Percentiles rank a stretch among this genome's conserved stretches.
Conservation (phyloP, 1,284 basidiomycete genomes). For the Cutaneotrichosporon curvatum region DNA sequence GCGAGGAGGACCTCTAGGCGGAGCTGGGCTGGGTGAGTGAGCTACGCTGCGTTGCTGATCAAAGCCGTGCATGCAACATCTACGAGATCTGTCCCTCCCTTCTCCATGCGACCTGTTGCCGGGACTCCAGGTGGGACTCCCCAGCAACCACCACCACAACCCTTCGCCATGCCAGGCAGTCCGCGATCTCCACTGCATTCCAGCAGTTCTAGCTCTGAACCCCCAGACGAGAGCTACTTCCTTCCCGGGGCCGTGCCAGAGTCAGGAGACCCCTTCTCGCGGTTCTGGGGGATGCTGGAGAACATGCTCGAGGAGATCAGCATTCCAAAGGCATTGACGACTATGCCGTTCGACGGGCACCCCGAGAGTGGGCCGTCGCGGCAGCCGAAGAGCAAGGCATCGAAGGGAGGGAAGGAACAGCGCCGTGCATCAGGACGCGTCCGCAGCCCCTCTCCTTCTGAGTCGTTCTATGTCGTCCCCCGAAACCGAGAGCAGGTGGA, state of each 20-base stretch:
- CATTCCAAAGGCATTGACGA: slow-evolving; percentile 35
- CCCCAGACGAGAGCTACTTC: slow-evolving; percentile 30
- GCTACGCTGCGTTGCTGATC: neutral
- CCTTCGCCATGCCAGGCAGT: slow-evolving; percentile 3
- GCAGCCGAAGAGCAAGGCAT: neutral
- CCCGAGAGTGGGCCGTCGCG: no score
- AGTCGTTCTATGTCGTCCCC: slow-evolving; percentile 36
- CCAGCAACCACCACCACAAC: slow-evolving; percentile 3
- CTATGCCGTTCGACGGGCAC: neutral
- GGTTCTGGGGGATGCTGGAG: slow-evolving; percentile 47
- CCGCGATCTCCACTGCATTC: slow-evolving; percentile 30
- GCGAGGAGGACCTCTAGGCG: neutral
- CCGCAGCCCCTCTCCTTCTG: slow-evolving; percentile 17
- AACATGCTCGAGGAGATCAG: slow-evolving; percentile 43
- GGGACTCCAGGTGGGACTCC: neutral
- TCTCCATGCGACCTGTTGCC: slow-evolving; percentile 26
- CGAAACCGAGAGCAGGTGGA: slow-evolving; percentile 2
- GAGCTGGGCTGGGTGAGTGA: slow-evolving; percentile 5
- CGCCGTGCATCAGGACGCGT: neutral
- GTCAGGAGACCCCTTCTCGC: slow-evolving; percentile 40
- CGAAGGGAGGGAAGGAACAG: neutral
- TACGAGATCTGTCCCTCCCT: slow-evolving; percentile 26
- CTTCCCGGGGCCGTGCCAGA: slow-evolving; percentile 33
- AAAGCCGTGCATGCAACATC: slow-evolving; percentile 12
- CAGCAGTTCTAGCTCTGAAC: slow-evolving; percentile 31